phyloP scores from a whole-genome alignment of 345 rosid genomes.

The Kernera saxatilis region DNA sequence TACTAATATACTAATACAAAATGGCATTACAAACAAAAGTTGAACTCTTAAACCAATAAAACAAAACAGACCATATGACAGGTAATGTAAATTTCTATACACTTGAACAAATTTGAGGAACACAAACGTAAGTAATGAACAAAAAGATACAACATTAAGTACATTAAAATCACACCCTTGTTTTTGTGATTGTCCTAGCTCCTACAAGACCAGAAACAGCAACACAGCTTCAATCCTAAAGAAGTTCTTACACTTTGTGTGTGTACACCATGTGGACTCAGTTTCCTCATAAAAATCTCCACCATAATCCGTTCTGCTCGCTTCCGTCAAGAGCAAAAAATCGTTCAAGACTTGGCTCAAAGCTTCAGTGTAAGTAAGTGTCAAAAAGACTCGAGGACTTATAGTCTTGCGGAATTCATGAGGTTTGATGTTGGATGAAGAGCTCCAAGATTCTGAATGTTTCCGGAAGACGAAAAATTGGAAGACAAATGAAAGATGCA shows the following conservation, averaged over 20 bases:
- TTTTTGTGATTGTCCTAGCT: slow-evolving; percentile 11
- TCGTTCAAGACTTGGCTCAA: background rate
- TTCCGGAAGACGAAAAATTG: slow-evolving; percentile 36
- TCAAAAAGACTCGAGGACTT: background rate
- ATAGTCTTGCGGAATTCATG: slow-evolving; percentile 13
- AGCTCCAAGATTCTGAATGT: slow-evolving; percentile 26
- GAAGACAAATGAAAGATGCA: slow-evolving; percentile 55
- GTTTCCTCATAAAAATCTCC: background rate
- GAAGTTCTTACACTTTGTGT: slow-evolving; percentile 10
- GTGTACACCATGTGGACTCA: background rate
- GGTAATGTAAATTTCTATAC: slow-evolving; percentile 24
- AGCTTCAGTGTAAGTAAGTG: slow-evolving; percentile 5
- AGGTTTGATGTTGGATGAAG: slow-evolving; percentile 27
- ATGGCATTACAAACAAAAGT: no score
- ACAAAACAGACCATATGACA: no score
- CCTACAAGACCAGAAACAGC: background rate
- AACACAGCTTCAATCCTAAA: slow-evolving; percentile 2
- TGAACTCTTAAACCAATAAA: no score
- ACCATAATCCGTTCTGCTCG: background rate
- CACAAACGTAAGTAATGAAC: slow-evolving; percentile 8
- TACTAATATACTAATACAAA: no score
- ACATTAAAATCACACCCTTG: slow-evolving; percentile 12
- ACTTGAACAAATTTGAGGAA: slow-evolving; percentile 9
- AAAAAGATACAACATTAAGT: background rate
- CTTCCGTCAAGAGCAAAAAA: slow-evolving; percentile 4